Evolutionary conservation across 768 basidiomycete species (phyloP).

Genomic region (Strobilomyces dryophilus): DNA sequence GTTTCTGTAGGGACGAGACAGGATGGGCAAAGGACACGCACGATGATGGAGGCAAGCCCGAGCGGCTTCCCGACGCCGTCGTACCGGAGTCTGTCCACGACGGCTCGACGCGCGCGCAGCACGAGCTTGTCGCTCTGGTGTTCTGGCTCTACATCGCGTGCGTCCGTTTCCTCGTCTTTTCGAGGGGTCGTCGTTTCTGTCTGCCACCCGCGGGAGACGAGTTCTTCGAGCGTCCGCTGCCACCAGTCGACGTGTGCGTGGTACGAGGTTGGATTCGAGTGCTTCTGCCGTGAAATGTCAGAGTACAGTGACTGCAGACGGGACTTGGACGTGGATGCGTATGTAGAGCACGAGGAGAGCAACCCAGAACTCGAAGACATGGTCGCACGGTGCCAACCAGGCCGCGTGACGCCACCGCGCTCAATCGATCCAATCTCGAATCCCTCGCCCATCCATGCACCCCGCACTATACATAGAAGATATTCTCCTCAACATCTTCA

Average conservation of each 20-base stretch:
- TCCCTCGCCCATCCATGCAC: neutral
- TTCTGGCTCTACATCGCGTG: slow-evolving; percentile 7
- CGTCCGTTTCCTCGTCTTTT: slow-evolving; percentile 10
- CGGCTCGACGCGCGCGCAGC: slow-evolving; percentile 47
- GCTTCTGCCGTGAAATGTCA: slow-evolving; percentile 78
- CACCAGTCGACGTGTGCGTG: slow-evolving; percentile 86
- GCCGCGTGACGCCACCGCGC: too few relatives aligned
- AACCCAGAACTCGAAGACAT: slow-evolving; percentile 17
- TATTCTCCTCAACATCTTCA: neutral
- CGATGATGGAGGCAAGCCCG: slow-evolving; percentile 66
- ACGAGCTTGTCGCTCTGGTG: slow-evolving; percentile 49
- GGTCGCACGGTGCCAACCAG: neutral
- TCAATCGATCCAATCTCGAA: too few relatives aligned
- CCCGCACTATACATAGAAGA: neutral
- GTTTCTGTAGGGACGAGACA: slow-evolving; percentile 2
- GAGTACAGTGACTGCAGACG: slow-evolving; percentile 83
- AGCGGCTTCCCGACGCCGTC: slow-evolving; percentile 75
- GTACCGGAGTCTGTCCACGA: slow-evolving; percentile 59
- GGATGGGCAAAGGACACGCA: slow-evolving; percentile 40
- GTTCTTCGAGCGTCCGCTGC: slow-evolving; percentile 59
- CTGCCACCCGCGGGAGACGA: slow-evolving; percentile 60
- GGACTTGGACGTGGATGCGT: slow-evolving; percentile 30
- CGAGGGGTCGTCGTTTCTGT: slow-evolving; percentile 11
- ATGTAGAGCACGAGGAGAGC: slow-evolving; percentile 26
- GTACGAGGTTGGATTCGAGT: slow-evolving; percentile 81